Percentiles rank a stretch among this genome's conserved stretches.
These are phyloP conservation scores for Colletotrichum coccodes DNA, from an alignment of 2,329 filamentous ascomycete species.

Conservation along the genomic window DNA sequence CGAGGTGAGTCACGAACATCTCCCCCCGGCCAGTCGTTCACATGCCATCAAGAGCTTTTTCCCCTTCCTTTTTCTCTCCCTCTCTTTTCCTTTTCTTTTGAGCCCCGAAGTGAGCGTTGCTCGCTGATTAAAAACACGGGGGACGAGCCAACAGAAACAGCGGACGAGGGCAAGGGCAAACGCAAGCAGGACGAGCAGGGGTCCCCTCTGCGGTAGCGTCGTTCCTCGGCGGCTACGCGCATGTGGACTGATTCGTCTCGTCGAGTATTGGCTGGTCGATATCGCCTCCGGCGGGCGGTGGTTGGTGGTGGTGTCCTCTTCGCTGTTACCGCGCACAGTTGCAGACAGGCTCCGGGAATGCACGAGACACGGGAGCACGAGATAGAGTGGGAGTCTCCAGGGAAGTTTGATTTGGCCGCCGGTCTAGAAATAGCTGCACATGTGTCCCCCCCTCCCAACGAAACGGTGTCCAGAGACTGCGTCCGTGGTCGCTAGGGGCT, in stretches of 20 bases:
- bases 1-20: not conserved
- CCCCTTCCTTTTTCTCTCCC: too few species aligned
- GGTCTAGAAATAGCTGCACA: not conserved
- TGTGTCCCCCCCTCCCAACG: not conserved
- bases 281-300: not conserved
- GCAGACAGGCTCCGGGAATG: not conserved
- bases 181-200: not conserved
- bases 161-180: not conserved
- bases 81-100: too few species aligned
- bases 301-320: not conserved
- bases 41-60: not conserved
- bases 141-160: not conserved
- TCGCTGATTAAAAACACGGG: not conserved
- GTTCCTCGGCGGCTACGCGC: slow-evolving; percentile 17
- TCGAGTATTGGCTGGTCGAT: not conserved
- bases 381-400: not conserved
- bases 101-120: too few species aligned
- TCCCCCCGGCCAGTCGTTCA: not conserved
- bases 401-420: not conserved
- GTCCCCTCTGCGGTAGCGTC: not conserved
- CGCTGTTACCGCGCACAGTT: not conserved
- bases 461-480: too few species aligned
- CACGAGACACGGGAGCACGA: not conserved
- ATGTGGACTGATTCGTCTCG: not conserved
- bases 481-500: not conserved